A percentile compares a stretch with the other conserved stretches of the same genome.
phyloP scores from a whole-genome alignment of 1,284 basidiomycete genomes.

The Sporisorium iseilematis-ciliati region DNA sequence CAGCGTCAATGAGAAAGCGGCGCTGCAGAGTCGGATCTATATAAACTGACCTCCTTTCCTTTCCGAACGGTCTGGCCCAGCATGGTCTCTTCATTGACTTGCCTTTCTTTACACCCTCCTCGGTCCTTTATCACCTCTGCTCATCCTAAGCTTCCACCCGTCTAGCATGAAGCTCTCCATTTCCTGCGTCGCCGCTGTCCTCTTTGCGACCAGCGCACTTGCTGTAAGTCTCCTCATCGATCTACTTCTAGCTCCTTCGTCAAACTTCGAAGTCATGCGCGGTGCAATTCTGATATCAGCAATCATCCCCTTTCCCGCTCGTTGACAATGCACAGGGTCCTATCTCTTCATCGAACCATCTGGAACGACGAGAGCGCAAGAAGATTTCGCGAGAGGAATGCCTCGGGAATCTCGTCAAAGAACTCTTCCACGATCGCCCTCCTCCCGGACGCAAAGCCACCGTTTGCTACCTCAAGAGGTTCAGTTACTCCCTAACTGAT shows the following conservation, averaged over 20 bases:
- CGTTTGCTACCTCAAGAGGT: not conserved
- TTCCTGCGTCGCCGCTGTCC: not conserved
- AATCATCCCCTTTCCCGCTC: not conserved
- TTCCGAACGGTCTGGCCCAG: too few species aligned
- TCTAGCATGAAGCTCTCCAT: not conserved
- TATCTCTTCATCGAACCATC: not conserved
- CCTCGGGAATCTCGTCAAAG: not conserved
- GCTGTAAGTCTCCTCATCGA: not conserved
- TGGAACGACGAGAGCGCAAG: not conserved
- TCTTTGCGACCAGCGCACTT: not conserved
- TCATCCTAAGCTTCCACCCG: too few species aligned
- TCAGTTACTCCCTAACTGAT: not conserved
- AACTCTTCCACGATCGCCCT: not conserved
- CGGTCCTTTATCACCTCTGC: too few species aligned
- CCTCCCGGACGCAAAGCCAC: not conserved
- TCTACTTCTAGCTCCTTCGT: not conserved
- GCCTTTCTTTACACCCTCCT: too few species aligned
- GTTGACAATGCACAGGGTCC: not conserved
- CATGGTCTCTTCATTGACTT: too few species aligned
- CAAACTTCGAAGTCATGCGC: too few species aligned
- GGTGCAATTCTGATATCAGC: not conserved
- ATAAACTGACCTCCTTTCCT: too few species aligned
- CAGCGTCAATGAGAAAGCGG: too few species aligned
- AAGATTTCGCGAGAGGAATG: not conserved
- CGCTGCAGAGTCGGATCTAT: too few species aligned